phyloP scores from a whole-genome alignment of 441 rosid genomes.

The Biscutella laevigata region DNA sequence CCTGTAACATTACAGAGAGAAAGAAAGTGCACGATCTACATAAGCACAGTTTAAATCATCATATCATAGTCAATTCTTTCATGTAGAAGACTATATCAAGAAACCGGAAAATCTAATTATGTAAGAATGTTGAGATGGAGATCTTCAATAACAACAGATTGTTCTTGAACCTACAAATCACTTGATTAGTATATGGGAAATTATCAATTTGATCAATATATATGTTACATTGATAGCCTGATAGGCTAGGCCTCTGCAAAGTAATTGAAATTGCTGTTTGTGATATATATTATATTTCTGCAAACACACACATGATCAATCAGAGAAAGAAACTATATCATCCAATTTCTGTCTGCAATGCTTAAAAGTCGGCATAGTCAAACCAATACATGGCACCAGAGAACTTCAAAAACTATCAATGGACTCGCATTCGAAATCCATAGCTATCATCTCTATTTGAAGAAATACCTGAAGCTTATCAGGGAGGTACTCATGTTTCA shows the following conservation, averaged over 20 bases:
- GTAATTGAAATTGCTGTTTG: neutral
- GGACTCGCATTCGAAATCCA: neutral
- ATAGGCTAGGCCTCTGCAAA: neutral
- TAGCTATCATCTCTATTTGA: neutral
- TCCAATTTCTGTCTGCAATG: too few relatives aligned
- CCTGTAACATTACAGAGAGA: constrained; percentile 29
- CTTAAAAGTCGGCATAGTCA: neutral
- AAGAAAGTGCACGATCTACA: neutral
- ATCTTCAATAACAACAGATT: too few relatives aligned
- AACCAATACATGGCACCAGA: neutral
- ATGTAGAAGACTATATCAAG: too few relatives aligned
- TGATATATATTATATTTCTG: neutral
- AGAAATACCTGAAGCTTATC: constrained; percentile 47
- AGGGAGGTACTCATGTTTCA: constrained; percentile 75
- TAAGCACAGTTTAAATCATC: neutral
- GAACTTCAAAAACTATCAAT: neutral
- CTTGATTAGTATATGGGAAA: too few relatives aligned
- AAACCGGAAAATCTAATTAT: too few relatives aligned
- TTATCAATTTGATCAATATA: too few relatives aligned
- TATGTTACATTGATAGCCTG: neutral
- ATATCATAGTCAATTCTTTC: neutral
- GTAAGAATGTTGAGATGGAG: too few relatives aligned
- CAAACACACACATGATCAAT: neutral
- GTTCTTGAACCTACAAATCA: too few relatives aligned
- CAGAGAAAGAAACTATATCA: too few relatives aligned